phyloP scores from a whole-genome alignment of 176 grass and related monocot species.

The Hordeum marinum region DNA sequence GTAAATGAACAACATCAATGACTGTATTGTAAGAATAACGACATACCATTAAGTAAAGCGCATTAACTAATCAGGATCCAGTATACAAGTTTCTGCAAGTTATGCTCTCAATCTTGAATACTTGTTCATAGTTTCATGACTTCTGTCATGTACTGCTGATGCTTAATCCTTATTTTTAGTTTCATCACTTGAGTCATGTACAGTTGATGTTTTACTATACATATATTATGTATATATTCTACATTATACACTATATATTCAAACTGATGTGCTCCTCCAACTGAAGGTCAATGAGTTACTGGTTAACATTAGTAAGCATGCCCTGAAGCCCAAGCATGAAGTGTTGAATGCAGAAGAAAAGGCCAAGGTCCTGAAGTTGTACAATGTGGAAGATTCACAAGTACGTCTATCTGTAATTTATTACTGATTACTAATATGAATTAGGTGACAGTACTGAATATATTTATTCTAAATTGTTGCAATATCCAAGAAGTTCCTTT shows the following conservation, averaged over 20 bases:
- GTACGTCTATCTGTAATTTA: slow-evolving; percentile 37
- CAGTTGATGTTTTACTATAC: background rate
- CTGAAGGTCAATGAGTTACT: slow-evolving; percentile 80
- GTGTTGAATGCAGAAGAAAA: slow-evolving; percentile 66
- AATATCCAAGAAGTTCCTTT: background rate
- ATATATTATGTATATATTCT: slow-evolving; percentile 3
- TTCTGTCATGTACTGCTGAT: too few relatives aligned
- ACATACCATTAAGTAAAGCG: background rate
- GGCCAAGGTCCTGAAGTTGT: slow-evolving; percentile 50
- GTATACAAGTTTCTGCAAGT: background rate
- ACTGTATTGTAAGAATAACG: background rate
- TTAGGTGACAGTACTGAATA: background rate
- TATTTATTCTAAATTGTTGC: background rate
- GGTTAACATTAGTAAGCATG: slow-evolving; percentile 85
- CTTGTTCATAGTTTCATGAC: background rate
- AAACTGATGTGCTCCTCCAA: slow-evolving; percentile 21
- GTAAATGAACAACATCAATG: background rate
- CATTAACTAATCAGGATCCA: background rate
- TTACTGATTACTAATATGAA: background rate
- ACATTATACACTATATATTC: background rate
- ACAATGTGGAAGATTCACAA: slow-evolving; percentile 66
- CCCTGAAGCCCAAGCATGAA: slow-evolving; percentile 72
- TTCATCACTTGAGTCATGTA: background rate
- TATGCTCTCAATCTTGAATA: background rate
- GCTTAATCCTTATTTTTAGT: background rate